These are phyloP conservation scores for Scutellaria galericulata DNA, from an alignment of 257 asterid genomes.

Conservation along the genomic window DNA sequence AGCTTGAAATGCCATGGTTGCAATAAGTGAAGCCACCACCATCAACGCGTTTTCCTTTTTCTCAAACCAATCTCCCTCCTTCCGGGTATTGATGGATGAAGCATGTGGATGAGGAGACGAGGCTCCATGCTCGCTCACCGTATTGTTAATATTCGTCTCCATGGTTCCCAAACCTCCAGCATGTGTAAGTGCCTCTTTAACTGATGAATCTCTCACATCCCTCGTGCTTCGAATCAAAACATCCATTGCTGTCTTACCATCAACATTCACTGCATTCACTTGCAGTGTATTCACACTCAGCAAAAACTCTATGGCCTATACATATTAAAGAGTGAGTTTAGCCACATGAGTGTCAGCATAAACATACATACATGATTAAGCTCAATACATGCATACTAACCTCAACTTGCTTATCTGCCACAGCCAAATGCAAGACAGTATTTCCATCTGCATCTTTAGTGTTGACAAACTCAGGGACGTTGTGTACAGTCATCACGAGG, in stretches of 20 bases:
- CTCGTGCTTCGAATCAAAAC: constrained; percentile 21
- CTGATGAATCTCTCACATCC: constrained; percentile 23
- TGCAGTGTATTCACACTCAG: background rate
- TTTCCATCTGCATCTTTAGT: constrained; percentile 40
- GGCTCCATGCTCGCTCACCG: background rate
- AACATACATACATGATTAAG: too few species aligned
- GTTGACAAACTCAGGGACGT: constrained; percentile 26
- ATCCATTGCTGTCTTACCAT: constrained; percentile 24
- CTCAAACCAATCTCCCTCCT: background rate
- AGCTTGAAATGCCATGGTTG: constrained; percentile 5
- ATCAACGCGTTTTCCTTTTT: background rate
- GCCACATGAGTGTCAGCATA: too few species aligned
- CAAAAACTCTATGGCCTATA: too few species aligned
- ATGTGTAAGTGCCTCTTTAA: background rate
- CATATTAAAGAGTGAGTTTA: too few species aligned
- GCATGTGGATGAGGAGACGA: too few species aligned
- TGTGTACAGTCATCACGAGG: constrained; percentile 2
- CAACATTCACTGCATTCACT: constrained; percentile 24
- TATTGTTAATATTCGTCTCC: background rate
- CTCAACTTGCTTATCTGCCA: constrained; percentile 44
- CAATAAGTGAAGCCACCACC: constrained; percentile 12
- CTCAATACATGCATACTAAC: too few species aligned
- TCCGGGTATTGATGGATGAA: background rate
- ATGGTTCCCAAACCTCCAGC: background rate
- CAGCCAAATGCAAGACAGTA: constrained; percentile 32